Evolutionary conservation across 257 asterid species (phyloP).

Genomic region (Solanum pinnatisectum): DNA sequence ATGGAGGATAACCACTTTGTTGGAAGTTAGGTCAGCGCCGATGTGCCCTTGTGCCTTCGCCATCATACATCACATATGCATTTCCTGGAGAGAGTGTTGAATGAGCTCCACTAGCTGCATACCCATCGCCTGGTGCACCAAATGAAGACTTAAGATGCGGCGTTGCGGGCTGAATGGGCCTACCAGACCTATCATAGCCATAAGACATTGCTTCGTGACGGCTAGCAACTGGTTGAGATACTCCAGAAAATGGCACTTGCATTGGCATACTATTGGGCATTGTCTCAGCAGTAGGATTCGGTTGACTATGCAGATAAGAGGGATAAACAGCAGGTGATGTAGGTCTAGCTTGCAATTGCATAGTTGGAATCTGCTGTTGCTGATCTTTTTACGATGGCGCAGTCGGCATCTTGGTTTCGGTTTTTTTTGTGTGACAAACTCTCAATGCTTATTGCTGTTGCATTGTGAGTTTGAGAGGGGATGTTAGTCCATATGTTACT

Average conservation of each 20-base stretch:
- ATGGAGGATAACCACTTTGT: slow-evolving; percentile 59
- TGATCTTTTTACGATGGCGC: no score
- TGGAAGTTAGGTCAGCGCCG: slow-evolving; percentile 58
- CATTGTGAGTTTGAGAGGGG: no score
- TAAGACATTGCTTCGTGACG: slow-evolving; percentile 49
- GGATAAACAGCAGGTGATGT: slow-evolving; percentile 57
- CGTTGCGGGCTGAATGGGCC: slow-evolving; percentile 53
- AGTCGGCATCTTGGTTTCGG: no score
- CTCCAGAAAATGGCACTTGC: slow-evolving; percentile 50
- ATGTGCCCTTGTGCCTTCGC: slow-evolving; percentile 63
- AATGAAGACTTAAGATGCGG: slow-evolving; percentile 53
- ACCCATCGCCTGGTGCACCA: slow-evolving; percentile 54
- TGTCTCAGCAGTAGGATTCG: slow-evolving; percentile 56
- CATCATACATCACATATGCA: slow-evolving; percentile 55
- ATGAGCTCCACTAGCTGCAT: slow-evolving; percentile 48
- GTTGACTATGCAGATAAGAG: slow-evolving; percentile 43
- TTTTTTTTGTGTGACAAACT: no score
- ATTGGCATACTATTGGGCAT: slow-evolving; percentile 58
- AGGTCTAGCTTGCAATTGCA: slow-evolving; percentile 58
- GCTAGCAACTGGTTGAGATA: slow-evolving; percentile 36
- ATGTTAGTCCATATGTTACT: no score
- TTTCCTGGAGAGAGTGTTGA: slow-evolving; percentile 55
- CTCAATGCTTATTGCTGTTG: no score
- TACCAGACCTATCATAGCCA: slow-evolving; percentile 42
- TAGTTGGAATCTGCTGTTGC: slow-evolving; percentile 19